phyloP scores from a whole-genome alignment of 768 basidiomycete species.

The Leccinum boreale region DNA sequence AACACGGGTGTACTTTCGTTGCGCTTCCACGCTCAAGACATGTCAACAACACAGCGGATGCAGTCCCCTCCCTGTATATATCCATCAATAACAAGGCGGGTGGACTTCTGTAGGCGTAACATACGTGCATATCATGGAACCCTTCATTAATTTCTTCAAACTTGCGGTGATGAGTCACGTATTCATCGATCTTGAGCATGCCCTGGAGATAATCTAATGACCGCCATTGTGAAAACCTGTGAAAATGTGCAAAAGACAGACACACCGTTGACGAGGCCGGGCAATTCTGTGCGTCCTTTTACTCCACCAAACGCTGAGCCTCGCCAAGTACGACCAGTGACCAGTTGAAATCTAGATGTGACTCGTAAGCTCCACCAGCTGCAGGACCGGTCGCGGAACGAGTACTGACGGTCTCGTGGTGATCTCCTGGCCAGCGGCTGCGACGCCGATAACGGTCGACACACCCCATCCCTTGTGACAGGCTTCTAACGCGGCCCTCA shows the following conservation, averaged over 20 bases:
- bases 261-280: constrained; percentile 86
- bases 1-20: neutral
- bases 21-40: constrained; percentile 44
- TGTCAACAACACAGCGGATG: constrained; percentile 94
- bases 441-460: constrained; percentile 93
- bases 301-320: constrained; percentile 97
- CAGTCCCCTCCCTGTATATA: constrained; percentile 62
- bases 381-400: neutral
- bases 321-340: constrained; percentile 92
- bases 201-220: constrained; percentile 73
- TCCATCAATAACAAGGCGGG: constrained; percentile 3
- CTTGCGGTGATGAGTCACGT: constrained; percentile 82
- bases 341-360: constrained; percentile 49
- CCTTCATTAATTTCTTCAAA: constrained; percentile 79
- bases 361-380: constrained; percentile 3
- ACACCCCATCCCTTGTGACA: constrained; percentile 99
- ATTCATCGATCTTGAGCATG: constrained; percentile 89
- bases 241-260: neutral
- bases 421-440: constrained; percentile 95
- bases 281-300: constrained; percentile 94
- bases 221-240: neutral
- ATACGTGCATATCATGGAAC: constrained; percentile 95
- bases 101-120: constrained; percentile 30
- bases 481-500: constrained; percentile 95
- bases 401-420: constrained; percentile 74